Conservation (phyloP, 2,329 filamentous ascomycete species). For the Hymenotorrendiella dingleyae region DNA sequence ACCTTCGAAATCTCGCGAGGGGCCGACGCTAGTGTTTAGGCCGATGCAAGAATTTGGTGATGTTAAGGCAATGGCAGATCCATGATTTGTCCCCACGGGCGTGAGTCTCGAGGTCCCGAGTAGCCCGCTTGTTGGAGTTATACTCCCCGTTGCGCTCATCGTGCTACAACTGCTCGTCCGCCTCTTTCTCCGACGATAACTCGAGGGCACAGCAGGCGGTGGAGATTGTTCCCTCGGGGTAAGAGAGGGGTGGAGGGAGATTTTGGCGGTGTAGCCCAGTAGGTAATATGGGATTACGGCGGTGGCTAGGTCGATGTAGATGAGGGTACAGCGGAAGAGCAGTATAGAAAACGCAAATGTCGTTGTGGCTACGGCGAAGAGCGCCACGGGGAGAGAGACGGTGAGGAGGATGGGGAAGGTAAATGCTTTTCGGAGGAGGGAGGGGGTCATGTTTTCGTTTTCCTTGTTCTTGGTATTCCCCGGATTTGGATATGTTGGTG, state of each 20-base stretch:
- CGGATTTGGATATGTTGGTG: neutral
- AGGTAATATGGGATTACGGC: conserved; percentile 53
- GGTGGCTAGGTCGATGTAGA: conserved; percentile 58
- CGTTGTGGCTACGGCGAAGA: conserved; percentile 59
- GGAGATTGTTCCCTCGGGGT: neutral
- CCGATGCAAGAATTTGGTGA: conserved; percentile 30
- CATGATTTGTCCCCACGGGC: conserved; percentile 5
- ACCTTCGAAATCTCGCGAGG: conserved; percentile 53
- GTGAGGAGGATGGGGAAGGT: conserved; percentile 57
- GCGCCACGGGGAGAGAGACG: conserved; percentile 55
- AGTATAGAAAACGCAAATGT: conserved; percentile 56
- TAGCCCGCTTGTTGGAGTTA: too few species aligned
- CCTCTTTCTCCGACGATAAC: conserved; percentile 15
- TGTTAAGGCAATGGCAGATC: conserved; percentile 11
- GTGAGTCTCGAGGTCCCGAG: too few species aligned
- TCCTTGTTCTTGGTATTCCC: neutral
- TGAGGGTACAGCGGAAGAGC: conserved; percentile 51
- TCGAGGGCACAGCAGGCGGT: conserved; percentile 6
- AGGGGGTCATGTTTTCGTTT: neutral
- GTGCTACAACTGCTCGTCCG: conserved; percentile 28
- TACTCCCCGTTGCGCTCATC: conserved; percentile 30
- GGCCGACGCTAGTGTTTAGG: conserved; percentile 42
- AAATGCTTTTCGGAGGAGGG: conserved; percentile 37
- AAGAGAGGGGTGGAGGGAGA: neutral
- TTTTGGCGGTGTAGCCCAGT: conserved; percentile 19